phyloP scores from a whole-genome alignment of 257 asterid species.

The Solanum lycopersicoides region DNA sequence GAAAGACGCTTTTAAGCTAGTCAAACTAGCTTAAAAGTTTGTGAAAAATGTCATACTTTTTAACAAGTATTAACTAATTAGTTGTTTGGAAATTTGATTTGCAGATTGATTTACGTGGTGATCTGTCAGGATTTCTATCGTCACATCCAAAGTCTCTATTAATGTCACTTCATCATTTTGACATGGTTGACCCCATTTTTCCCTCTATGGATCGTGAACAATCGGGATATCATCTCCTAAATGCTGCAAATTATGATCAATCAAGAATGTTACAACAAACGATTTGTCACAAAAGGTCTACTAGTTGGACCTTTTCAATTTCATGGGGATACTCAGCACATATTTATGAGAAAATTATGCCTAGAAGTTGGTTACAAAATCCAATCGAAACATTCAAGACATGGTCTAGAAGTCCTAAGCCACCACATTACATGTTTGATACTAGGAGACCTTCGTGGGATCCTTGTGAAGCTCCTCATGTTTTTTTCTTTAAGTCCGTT shows the following conservation, averaged over 20 bases:
- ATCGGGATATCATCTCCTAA: slow-evolving; percentile 44
- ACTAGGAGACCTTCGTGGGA: slow-evolving; percentile 22
- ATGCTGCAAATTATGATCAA: slow-evolving; percentile 36
- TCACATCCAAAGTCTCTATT: slow-evolving; percentile 36
- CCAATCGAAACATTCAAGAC: slow-evolving; percentile 46
- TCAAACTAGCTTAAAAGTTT: background rate
- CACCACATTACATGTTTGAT: slow-evolving; percentile 33
- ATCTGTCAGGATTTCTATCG: slow-evolving; percentile 42
- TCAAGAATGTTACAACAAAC: slow-evolving; percentile 52
- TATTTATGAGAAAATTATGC: slow-evolving; percentile 33
- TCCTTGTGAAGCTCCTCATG: slow-evolving; percentile 49
- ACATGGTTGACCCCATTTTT: slow-evolving; percentile 37
- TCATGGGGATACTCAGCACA: slow-evolving; percentile 64
- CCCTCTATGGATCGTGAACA: slow-evolving; percentile 30
- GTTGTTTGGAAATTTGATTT: background rate
- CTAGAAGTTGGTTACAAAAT: slow-evolving; percentile 35
- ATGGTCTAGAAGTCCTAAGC: slow-evolving; percentile 10
- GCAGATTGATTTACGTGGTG: slow-evolving; percentile 50
- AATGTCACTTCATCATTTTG: slow-evolving; percentile 54
- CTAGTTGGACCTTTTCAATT: slow-evolving; percentile 40
- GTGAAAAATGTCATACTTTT: background rate
- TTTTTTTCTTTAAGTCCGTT: slow-evolving; percentile 27
- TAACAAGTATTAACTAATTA: background rate
- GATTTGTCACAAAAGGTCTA: slow-evolving; percentile 25
- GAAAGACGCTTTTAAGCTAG: rapidly evolving